Evolutionary conservation across 441 rosid genomes (phyloP).

Genomic region (Raphanus hybrid): DNA sequence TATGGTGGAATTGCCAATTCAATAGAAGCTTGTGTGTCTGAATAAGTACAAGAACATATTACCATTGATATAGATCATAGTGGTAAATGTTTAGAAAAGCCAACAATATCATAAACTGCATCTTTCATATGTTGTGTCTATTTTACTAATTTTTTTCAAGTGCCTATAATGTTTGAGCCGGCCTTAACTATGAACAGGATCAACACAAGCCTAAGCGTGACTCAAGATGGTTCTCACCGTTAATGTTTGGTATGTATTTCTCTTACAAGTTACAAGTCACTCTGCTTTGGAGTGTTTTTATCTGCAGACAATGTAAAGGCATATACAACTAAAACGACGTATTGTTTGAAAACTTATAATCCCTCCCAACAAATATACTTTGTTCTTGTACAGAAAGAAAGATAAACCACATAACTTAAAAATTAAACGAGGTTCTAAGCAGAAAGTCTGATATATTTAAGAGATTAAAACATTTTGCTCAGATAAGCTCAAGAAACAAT

Average conservation of each 20-base stretch:
- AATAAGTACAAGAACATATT: too few species aligned
- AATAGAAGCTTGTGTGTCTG: too few species aligned
- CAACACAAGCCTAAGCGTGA: too few species aligned
- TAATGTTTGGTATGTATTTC: background rate
- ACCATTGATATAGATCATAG: too few species aligned
- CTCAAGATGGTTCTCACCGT: too few species aligned
- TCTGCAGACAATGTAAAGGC: background rate
- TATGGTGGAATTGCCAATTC: too few species aligned
- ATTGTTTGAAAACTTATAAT: constrained; percentile 7
- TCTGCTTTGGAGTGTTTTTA: background rate
- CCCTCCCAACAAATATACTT: constrained; percentile 22
- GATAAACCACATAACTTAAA: background rate
- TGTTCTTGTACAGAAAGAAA: constrained; percentile 24
- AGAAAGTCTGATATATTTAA: constrained; percentile 23
- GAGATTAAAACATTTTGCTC: constrained; percentile 26
- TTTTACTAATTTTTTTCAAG: too few species aligned
- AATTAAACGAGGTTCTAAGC: constrained; percentile 10
- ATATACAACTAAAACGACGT: constrained; percentile 19
- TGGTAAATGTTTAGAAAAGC: too few species aligned
- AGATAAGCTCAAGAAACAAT: constrained; percentile 83
- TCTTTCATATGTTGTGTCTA: too few species aligned
- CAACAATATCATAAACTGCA: too few species aligned
- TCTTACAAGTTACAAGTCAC: background rate
- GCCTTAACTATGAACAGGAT: too few species aligned
- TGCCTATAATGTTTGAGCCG: too few species aligned